Evolutionary conservation across 2,329 filamentous ascomycete species (phyloP), one percentile per base, ranked within the genome.

Genomic region (Colletotrichum sp.): DNA sequence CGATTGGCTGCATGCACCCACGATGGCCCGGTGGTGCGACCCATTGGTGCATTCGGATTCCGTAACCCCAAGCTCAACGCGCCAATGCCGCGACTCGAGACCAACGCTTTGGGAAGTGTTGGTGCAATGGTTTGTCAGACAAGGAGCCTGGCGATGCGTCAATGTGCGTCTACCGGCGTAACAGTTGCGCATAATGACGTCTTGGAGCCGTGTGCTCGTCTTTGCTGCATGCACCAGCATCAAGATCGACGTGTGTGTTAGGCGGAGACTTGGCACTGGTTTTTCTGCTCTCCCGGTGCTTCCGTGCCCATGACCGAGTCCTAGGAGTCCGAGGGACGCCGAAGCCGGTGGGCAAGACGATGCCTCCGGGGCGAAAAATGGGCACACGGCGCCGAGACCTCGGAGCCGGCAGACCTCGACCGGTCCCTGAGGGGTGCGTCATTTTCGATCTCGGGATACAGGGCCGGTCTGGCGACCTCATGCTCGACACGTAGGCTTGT

Each of bases 1-100:
- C 65, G 70, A 76, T 76, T 76, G 74, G 74, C 59, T 59, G 30
- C 63, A 52, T 36, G 70, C 44, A 44, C 52, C 32, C 75, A 75
- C 71, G 72, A 75, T 76, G 75, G 71, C 57, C 60, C 55, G 16
- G 67, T 13, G 52, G 60, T 57, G 72, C 71, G 62, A 49, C 52
- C 71, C 52, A 76, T 76, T 76, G 75, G 75, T 75, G 60, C 36
- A 28, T 69, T 57, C 44, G 59, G 18, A 36, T 49, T 30, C n/a
- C 13, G 64, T 74, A 26, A 44, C 26, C 52, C 59, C 59, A 71
- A 28, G 44, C 30, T 44, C 65, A 24, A 26, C 34, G 36, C 39
- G 59, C 71, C 71, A 59, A 74, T 74, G 57, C 66, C 57, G 44
- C 59, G n/a, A 64, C 34, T 59, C 32, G 26, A 64, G 21, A 34